Conservation (phyloP, 2,329 filamentous ascomycete species). For the Stachybotrys echinatus region DNA sequence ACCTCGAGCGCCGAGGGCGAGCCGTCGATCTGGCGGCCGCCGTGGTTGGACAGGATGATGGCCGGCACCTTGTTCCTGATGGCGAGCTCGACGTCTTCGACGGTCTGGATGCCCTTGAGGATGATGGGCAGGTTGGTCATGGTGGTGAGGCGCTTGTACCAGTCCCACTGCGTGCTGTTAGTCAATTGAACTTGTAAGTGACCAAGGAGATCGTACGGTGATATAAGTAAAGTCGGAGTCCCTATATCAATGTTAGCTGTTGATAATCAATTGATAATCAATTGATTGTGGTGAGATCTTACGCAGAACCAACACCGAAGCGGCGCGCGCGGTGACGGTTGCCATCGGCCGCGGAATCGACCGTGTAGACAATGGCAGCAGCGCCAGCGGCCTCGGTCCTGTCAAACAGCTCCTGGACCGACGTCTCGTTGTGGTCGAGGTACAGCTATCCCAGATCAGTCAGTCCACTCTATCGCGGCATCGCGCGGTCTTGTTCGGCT, state of each 20-base stretch:
- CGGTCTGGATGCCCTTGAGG: conserved; percentile 33
- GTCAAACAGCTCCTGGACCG: conserved; percentile 22
- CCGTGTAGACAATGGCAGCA: conserved; percentile 30
- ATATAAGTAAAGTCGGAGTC: conserved; percentile 17
- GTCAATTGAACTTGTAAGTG: neutral
- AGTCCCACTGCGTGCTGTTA: conserved; percentile 22
- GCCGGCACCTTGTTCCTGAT: conserved; percentile 23
- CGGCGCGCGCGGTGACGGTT: conserved; percentile 35
- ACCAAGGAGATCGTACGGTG: conserved; percentile 7
- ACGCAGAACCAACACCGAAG: conserved; percentile 31
- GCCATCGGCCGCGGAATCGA: conserved; percentile 32
- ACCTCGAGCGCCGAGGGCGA: conserved; percentile 31
- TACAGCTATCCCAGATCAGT: conserved; percentile 12
- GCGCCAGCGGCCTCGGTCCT: conserved; percentile 25
- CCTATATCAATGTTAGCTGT: conserved; percentile 10
- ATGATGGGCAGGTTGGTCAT: conserved; percentile 32
- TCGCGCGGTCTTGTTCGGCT: neutral
- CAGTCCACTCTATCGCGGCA: no score
- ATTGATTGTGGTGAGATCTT: conserved; percentile 5
- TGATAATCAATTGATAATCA: neutral
- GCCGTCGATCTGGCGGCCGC: conserved; percentile 35
- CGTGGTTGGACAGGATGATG: conserved; percentile 38
- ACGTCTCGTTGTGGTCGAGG: conserved; percentile 24
- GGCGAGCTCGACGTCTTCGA: conserved; percentile 28
- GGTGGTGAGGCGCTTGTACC: conserved; percentile 27